Evolutionary conservation across 768 basidiomycete species (phyloP).

Genomic region (Podaxis carcinomalis): DNA sequence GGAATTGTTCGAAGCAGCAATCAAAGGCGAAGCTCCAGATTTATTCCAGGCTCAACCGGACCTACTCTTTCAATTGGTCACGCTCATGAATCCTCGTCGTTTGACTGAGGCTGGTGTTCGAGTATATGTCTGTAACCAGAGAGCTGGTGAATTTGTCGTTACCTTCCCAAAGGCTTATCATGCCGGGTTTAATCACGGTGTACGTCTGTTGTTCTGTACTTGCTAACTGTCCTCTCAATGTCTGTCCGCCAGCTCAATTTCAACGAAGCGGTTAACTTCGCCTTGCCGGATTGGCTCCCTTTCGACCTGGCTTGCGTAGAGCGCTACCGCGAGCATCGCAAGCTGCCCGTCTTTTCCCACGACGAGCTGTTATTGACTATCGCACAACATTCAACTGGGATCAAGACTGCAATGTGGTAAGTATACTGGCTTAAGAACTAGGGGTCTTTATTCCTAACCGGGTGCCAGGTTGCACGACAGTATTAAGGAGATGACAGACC

Average conservation of each 20-base stretch:
- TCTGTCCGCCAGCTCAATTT: constrained; percentile 75
- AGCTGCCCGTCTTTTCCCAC: constrained; percentile 96
- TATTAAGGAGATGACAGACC: constrained; percentile 83
- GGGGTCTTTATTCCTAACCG: constrained; percentile 1
- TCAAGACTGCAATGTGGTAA: constrained; percentile 91
- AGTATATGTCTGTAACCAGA: constrained; percentile 92
- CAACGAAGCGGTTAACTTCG: constrained; percentile 99
- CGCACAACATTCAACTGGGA: constrained; percentile 88
- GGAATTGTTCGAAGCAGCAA: constrained; percentile 94
- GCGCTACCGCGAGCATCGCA: constrained; percentile 86
- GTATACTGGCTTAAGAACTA: constrained; percentile 19
- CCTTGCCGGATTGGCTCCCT: constrained; percentile 91
- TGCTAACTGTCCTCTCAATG: constrained; percentile 15
- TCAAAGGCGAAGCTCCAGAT: constrained; percentile 93
- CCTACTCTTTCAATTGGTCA: constrained; percentile 95
- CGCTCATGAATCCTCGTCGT: constrained; percentile 92
- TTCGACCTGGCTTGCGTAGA: constrained; percentile 85
- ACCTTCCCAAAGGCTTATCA: constrained; percentile 98
- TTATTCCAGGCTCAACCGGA: constrained; percentile 97
- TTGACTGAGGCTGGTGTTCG: constrained; percentile 85
- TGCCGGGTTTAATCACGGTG: constrained; percentile 97
- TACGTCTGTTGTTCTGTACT: constrained; percentile 36
- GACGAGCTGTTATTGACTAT: constrained; percentile 97
- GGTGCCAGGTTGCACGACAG: constrained; percentile 72
- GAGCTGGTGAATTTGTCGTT: constrained; percentile 96